A percentile compares a stretch with the other conserved stretches of the same genome.
Evolutionary conservation across 179 eudicot genomes (phyloP).

Genomic region (Corrigiola litoralis): DNA sequence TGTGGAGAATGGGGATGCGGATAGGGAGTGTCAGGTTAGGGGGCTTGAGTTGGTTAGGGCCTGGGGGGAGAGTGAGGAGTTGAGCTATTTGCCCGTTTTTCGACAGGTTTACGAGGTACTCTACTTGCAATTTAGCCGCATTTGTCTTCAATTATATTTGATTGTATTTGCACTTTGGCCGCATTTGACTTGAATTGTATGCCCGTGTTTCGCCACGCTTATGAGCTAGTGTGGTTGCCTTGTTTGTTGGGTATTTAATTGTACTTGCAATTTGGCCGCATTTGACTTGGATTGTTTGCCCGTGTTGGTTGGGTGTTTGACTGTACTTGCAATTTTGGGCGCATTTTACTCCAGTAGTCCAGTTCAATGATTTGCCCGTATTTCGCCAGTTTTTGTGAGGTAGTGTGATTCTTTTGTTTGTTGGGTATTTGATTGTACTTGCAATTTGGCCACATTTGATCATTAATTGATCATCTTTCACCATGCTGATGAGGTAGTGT

Average conservation of each 20-base stretch:
- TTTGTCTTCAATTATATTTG: not conserved
- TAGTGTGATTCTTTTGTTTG: not conserved
- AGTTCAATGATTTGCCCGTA: not conserved
- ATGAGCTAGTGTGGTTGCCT: not conserved
- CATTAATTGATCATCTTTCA: not conserved
- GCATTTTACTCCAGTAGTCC: too few species aligned
- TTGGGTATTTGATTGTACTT: not conserved
- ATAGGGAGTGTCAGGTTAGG: constrained; percentile 42
- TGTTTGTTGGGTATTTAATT: not conserved
- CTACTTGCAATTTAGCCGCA: not conserved
- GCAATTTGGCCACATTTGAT: not conserved
- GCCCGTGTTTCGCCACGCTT: not conserved
- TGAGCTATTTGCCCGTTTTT: constrained; percentile 81
- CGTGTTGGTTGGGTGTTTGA: not conserved
- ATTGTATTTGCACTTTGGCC: not conserved
- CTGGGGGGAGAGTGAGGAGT: constrained; percentile 85
- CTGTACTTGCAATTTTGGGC: not conserved
- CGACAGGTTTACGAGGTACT: constrained; percentile 57
- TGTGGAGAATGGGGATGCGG: constrained; percentile 57
- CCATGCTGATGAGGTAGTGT: not conserved
- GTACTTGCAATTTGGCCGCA: not conserved
- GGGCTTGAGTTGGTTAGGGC: constrained; percentile 78
- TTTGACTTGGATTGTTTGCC: not conserved
- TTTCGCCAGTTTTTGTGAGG: not conserved
- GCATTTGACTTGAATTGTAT: not conserved